phyloP scores from a whole-genome alignment of 1,284 basidiomycete species.

The Ceratobasidium sp. region DNA sequence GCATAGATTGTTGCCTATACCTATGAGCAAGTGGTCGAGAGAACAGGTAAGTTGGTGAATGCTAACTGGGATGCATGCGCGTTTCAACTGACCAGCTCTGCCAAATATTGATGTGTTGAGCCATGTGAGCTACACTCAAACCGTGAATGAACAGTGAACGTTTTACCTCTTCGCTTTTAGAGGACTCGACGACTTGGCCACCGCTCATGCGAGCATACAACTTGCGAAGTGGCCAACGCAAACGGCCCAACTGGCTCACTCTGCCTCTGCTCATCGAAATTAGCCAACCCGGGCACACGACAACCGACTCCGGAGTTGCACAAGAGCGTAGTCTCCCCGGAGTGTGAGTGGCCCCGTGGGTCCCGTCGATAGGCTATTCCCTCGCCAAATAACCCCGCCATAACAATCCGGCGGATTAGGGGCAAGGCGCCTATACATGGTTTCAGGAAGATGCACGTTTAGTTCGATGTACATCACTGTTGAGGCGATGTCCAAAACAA shows the following conservation, averaged over 20 bases:
- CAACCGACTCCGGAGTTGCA: neutral
- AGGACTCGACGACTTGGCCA: neutral
- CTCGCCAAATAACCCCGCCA: neutral
- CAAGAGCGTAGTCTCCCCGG: neutral
- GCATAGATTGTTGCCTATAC: constrained; percentile 37
- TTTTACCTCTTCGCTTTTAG: constrained; percentile 8
- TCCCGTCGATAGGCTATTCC: constrained; percentile 2
- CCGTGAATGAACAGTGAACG: neutral
- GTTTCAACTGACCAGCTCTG: constrained; percentile 36
- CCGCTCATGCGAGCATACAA: too few species aligned
- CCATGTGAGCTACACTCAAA: constrained; percentile 18
- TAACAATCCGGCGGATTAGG: constrained; percentile 1
- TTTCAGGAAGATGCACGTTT: neutral
- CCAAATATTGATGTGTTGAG: constrained; percentile 36
- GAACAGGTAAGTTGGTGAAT: neutral
- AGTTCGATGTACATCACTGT: neutral
- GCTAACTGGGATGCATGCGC: neutral
- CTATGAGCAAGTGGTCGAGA: neutral
- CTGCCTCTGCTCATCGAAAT: neutral
- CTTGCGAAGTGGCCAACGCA: neutral
- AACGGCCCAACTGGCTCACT: neutral
- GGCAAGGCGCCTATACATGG: neutral
- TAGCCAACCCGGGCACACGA: neutral
- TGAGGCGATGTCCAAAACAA: constrained; percentile 6
- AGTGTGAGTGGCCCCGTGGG: neutral